Evolutionary conservation across 1,284 basidiomycete genomes (phyloP).

Genomic region (Peniophora sp.): DNA sequence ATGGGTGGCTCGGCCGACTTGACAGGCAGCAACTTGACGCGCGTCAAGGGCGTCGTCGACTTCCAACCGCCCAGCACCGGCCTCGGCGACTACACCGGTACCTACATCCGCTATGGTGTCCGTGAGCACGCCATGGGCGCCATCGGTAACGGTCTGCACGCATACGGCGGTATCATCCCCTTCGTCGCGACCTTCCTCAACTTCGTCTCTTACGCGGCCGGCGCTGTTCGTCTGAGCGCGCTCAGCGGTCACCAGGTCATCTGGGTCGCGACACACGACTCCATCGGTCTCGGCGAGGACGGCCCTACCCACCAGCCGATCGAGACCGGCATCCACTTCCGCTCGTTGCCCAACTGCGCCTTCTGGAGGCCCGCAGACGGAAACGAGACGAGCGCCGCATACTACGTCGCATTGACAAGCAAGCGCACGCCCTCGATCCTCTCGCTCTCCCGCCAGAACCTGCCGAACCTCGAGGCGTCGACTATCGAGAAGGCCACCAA

Average conservation of each 20-base stretch:
- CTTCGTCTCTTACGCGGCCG: slow-evolving; percentile 91
- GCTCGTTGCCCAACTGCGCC: slow-evolving; percentile 84
- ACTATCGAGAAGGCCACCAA: slow-evolving; percentile 78
- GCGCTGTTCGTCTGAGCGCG: slow-evolving; percentile 87
- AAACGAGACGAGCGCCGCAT: slow-evolving; percentile 90
- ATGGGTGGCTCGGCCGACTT: slow-evolving; percentile 89
- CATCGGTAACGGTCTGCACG: slow-evolving; percentile 84
- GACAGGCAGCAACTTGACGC: slow-evolving; percentile 88
- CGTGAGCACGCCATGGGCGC: slow-evolving; percentile 97
- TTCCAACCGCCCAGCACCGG: slow-evolving; percentile 88
- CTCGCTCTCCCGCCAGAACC: slow-evolving; percentile 86
- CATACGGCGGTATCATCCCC: slow-evolving; percentile 81
- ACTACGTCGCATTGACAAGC: slow-evolving; percentile 72
- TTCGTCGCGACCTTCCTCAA: slow-evolving; percentile 90
- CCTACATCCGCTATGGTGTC: slow-evolving; percentile 94
- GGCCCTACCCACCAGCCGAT: slow-evolving; percentile 96
- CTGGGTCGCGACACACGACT: slow-evolving; percentile 89
- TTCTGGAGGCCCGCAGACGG: slow-evolving; percentile 93
- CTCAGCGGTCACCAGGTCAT: slow-evolving; percentile 87
- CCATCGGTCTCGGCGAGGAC: slow-evolving; percentile 90
- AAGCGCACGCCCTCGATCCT: slow-evolving; percentile 78
- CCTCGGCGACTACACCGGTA: slow-evolving; percentile 80
- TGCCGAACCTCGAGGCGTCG: slow-evolving; percentile 87
- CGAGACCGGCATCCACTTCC: slow-evolving; percentile 82
- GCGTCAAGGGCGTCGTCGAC: slow-evolving; percentile 76